Conservation (phyloP, 352 stramenopile species). For the Aphanomyces astaci region DNA sequence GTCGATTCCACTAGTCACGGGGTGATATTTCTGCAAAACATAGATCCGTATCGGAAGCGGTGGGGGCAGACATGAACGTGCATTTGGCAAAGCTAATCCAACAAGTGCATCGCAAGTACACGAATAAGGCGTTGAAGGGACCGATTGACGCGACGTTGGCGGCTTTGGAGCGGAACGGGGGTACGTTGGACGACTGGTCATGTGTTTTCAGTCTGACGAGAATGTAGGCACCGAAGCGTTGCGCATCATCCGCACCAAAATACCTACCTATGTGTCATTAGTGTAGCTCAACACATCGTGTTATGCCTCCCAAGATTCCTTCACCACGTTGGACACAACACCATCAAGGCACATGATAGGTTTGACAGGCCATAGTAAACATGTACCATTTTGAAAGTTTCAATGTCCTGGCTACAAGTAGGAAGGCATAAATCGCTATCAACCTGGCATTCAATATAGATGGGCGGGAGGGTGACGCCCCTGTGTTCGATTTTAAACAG, state of each 20-base stretch:
- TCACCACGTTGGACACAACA: too few relatives aligned
- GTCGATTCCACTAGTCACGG: too few relatives aligned
- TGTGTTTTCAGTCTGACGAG: background rate
- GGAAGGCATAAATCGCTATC: too few relatives aligned
- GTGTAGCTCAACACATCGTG: background rate
- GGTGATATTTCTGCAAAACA: background rate
- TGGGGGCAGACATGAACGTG: conserved; percentile 67
- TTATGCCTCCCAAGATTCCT: too few relatives aligned
- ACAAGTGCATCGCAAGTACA: conserved; percentile 67
- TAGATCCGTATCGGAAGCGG: conserved; percentile 43
- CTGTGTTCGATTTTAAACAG: too few relatives aligned
- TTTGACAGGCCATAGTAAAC: too few relatives aligned
- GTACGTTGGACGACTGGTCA: conserved; percentile 25
- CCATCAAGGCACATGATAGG: too few relatives aligned
- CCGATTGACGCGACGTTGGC: conserved; percentile 57
- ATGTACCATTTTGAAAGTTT: too few relatives aligned
- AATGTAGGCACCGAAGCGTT: conserved; percentile 36
- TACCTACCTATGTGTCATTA: conserved; percentile 57
- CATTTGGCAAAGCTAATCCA: conserved; percentile 66
- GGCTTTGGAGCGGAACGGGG: conserved; percentile 60
- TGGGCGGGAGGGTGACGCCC: too few relatives aligned
- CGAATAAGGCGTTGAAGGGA: conserved; percentile 44
- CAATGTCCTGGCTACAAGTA: too few relatives aligned
- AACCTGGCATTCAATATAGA: too few relatives aligned
- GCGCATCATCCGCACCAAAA: conserved; percentile 68